phyloP scores from a whole-genome alignment of 2,329 filamentous ascomycete genomes.

The Verticillium isaacii region DNA sequence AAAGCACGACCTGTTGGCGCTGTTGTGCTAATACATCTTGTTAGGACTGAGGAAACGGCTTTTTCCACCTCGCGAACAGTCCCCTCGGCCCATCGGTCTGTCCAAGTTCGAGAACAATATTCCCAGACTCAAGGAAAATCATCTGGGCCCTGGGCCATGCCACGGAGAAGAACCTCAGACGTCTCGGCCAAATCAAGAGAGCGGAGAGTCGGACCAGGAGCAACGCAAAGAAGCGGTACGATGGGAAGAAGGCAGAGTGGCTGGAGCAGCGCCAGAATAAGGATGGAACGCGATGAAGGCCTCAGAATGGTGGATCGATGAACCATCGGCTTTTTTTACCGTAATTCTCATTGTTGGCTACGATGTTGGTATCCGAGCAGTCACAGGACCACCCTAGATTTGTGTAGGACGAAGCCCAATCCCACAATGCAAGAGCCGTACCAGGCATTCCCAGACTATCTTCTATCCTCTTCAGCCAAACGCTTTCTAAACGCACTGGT shows the following conservation, averaged over 20 bases:
- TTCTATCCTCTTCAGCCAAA: neutral
- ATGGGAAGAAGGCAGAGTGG: neutral
- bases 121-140: neutral
- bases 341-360: no score
- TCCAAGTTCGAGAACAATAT: neutral
- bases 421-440: no score
- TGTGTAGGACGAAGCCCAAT: no score
- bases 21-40: neutral
- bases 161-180: neutral
- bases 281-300: no score
- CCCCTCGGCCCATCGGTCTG: neutral
- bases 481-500: conserved; percentile 30
- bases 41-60: neutral
- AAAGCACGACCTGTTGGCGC: no score
- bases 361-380: no score
- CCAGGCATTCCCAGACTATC: neutral
- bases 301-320: no score
- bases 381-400: no score
- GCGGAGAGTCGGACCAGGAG: neutral
- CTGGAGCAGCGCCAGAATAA: no score
- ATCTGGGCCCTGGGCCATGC: neutral
- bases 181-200: neutral
- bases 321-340: no score
- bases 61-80: neutral
- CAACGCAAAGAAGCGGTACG: neutral